phyloP scores from a whole-genome alignment of 768 basidiomycete genomes.

The Mrakia gelida region DNA sequence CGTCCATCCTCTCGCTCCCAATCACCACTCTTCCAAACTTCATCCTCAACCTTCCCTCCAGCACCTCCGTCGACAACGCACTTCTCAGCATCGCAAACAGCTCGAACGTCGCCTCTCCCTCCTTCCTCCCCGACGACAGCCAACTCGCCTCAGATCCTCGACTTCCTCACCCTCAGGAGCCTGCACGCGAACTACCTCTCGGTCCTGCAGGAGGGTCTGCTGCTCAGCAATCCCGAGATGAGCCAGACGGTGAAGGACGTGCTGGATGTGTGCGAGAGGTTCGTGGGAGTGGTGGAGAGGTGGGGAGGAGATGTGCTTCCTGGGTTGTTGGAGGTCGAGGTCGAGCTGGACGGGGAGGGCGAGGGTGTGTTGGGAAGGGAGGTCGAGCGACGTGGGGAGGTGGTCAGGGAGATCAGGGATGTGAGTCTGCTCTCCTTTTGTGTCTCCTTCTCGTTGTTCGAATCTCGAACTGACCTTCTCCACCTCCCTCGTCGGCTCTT shows the following conservation, averaged over 20 bases:
- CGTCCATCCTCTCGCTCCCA: neutral
- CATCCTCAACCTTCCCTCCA: neutral
- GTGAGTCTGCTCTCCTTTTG: neutral
- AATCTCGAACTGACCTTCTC: neutral
- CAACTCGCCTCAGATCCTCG: slow-evolving; percentile 49
- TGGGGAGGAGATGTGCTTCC: slow-evolving; percentile 91
- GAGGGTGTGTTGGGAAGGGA: slow-evolving; percentile 13
- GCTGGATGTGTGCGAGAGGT: slow-evolving; percentile 76
- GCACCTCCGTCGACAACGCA: neutral
- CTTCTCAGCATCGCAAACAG: neutral
- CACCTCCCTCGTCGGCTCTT: neutral
- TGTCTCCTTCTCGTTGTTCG: neutral
- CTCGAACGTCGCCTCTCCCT: neutral
- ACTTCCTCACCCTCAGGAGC: slow-evolving; percentile 78
- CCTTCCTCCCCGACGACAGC: neutral
- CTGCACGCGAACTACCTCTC: slow-evolving; percentile 80
- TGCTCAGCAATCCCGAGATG: slow-evolving; percentile 64
- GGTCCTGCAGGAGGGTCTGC: slow-evolving; percentile 69
- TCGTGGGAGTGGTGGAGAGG: slow-evolving; percentile 80
- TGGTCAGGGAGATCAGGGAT: slow-evolving; percentile 18
- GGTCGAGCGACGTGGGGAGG: slow-evolving; percentile 25
- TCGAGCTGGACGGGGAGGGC: slow-evolving; percentile 2
- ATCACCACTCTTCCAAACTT: neutral
- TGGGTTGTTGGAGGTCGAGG: slow-evolving; percentile 64
- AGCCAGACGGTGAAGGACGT: slow-evolving; percentile 64